A percentile compares a stretch with the other conserved stretches of the same genome.
Conservation (phyloP, 495 filamentous ascomycete species). For the Annulohypoxylon stygium region DNA sequence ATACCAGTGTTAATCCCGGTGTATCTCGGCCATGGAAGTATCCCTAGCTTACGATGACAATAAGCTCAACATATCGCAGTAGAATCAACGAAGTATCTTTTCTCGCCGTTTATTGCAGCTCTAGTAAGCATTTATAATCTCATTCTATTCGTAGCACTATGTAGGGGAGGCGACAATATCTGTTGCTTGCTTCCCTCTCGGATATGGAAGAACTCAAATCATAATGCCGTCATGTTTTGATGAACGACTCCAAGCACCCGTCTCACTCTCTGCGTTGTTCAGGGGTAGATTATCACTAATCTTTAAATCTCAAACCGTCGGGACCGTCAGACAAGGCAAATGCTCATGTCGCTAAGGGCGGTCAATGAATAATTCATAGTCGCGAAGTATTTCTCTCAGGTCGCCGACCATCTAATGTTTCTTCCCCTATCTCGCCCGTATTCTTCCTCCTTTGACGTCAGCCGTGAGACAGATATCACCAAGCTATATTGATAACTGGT, state of each 20-base stretch:
- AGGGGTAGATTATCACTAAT: background rate
- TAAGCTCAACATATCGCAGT: background rate
- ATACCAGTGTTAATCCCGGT: background rate
- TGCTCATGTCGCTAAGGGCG: background rate
- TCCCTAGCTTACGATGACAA: background rate
- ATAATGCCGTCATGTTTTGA: background rate
- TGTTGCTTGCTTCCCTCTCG: background rate
- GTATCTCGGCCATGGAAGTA: background rate
- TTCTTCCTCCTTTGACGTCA: background rate
- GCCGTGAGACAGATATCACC: background rate
- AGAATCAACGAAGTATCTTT: background rate
- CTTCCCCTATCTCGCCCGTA: background rate
- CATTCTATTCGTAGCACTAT: background rate
- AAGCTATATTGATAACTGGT: background rate
- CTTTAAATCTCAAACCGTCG: background rate
- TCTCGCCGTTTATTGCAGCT: background rate
- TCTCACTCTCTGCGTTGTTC: background rate
- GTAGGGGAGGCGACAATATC: background rate
- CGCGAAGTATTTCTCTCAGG: background rate
- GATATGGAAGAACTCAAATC: background rate
- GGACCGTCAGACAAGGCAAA: background rate
- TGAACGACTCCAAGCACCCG: background rate
- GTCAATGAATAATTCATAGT: background rate
- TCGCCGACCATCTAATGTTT: background rate
- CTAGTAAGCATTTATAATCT: constrained; percentile 9